Percentiles rank a stretch among this genome's conserved stretches.
Evolutionary conservation across 148 eudicot species (phyloP).

Genomic region (Dysphania ambrosioides): DNA sequence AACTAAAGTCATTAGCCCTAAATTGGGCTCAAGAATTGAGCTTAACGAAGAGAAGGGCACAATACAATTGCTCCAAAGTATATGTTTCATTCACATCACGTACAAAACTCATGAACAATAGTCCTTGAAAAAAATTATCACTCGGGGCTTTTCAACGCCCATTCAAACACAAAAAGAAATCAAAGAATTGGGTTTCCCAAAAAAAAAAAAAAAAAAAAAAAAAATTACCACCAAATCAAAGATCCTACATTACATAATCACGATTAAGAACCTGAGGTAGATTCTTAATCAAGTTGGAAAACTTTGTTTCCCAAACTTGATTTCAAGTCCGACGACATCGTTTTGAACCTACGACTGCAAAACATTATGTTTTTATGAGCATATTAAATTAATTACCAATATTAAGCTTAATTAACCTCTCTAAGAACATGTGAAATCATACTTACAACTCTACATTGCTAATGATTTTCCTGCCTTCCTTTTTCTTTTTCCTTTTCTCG

Average conservation of each 20-base stretch:
- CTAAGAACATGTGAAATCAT: no score
- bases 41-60: no score
- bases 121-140: not conserved
- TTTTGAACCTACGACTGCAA: constrained; percentile 26
- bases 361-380: not conserved
- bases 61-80: no score
- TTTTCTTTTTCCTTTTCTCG: not conserved
- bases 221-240: constrained; percentile 17
- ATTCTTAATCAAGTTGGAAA: constrained; percentile 22
- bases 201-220: constrained; percentile 28
- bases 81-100: not conserved
- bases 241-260: not conserved
- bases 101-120: constrained; percentile 10
- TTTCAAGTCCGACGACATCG: not conserved
- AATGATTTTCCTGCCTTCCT: constrained; percentile 4
- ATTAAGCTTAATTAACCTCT: not conserved
- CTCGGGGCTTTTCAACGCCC: not conserved
- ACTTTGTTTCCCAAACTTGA: constrained; percentile 30
- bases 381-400: not conserved
- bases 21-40: no score
- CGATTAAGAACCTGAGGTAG: constrained; percentile 24
- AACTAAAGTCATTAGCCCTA: no score
- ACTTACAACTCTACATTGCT: constrained; percentile 22
- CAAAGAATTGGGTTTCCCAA: constrained; percentile 24
- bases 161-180: constrained; percentile 16